Evolutionary conservation across 2,329 filamentous ascomycete genomes (phyloP), one percentile per base, ranked within the genome.

Genomic region (Ampelomyces quisqualis): DNA sequence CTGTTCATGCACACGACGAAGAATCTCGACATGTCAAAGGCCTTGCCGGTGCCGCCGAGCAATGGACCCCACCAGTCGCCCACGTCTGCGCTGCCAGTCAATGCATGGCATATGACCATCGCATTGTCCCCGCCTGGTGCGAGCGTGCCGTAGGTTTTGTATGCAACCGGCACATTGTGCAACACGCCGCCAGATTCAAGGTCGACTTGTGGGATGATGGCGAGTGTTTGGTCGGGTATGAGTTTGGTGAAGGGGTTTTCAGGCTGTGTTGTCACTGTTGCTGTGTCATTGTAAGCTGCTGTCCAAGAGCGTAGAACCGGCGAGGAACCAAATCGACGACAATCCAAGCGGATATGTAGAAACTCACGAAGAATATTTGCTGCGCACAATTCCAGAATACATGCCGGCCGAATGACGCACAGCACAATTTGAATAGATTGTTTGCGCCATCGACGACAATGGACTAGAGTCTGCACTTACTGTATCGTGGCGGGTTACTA

Each of bases 171-270:
- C 11, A 84, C 79, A 80, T 97, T 93, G 55, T 78, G 73, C 14
- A 98, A 77, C 1, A 80, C 85, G 17, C 86, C 88, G 34, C 93
- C 93, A 2, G 90, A 97, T 70, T 98, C 93, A 53, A 98, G 86
- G 7, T 86, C 90, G 68, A 96, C 95, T 18, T 84, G 84, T 2
- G 93, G 91, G 40, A 98, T 81, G 46, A 93, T 81, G 42, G 86
- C 89, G 61, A 95, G 86, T 38, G 85, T 78, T 72, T 97, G 93
- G 60, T 95, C 85, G 37, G 89, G 85, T 37, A 98, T 95, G 62
- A 97, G 77, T 51, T 78, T 72, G 46, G 88, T 82, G 67, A 90
- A 97, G 20, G 90, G 91, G 72, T 97, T 98, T 73, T 96, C 91
- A 60, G 87, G 83, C 70, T 96, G 89, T 40, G 79, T 51, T 8